These are phyloP conservation scores for Ceratocystiopsis minuta DNA, from an alignment of 2,329 filamentous ascomycete genomes.

Conservation along the genomic window DNA sequence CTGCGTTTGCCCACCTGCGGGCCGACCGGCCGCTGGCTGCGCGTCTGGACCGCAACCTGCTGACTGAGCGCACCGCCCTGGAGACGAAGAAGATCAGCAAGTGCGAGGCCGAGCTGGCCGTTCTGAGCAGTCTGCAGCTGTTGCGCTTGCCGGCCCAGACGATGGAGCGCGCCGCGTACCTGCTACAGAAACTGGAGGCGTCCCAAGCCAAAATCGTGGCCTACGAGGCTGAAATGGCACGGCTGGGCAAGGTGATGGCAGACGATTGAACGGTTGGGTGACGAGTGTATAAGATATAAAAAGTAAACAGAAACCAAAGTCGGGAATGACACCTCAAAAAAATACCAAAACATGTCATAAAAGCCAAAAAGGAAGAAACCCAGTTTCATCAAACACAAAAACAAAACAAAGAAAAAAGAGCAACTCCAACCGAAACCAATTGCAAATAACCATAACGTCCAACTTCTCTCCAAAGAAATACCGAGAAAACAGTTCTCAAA, in stretches of 20 bases:
- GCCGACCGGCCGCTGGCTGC: constrained; percentile 56
- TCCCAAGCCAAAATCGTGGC: constrained; percentile 57
- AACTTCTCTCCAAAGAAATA: too few species aligned
- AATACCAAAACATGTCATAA: neutral
- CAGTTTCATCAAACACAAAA: too few species aligned
- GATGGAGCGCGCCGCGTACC: constrained; percentile 46
- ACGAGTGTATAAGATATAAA: neutral
- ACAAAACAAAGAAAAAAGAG: too few species aligned
- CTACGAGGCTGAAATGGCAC: constrained; percentile 54
- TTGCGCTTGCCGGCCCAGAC: constrained; percentile 55
- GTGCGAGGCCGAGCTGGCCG: constrained; percentile 56
- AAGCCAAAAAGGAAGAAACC: neutral
- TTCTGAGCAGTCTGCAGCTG: constrained; percentile 54
- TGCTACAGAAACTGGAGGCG: constrained; percentile 54
- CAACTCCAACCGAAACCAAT: too few species aligned
- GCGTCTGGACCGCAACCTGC: constrained; percentile 52
- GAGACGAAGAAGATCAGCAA: constrained; percentile 62
- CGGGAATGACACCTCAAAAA: too few species aligned
- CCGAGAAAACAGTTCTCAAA: neutral
- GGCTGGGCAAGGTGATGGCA: constrained; percentile 51
- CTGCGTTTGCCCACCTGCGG: constrained; percentile 59
- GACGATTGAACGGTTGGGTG: constrained; percentile 5
- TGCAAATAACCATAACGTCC: too few species aligned
- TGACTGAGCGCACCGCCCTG: constrained; percentile 50
- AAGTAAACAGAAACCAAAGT: neutral